Evolutionary conservation across 768 basidiomycete genomes (phyloP).

Genomic region (Mycena galopus): DNA sequence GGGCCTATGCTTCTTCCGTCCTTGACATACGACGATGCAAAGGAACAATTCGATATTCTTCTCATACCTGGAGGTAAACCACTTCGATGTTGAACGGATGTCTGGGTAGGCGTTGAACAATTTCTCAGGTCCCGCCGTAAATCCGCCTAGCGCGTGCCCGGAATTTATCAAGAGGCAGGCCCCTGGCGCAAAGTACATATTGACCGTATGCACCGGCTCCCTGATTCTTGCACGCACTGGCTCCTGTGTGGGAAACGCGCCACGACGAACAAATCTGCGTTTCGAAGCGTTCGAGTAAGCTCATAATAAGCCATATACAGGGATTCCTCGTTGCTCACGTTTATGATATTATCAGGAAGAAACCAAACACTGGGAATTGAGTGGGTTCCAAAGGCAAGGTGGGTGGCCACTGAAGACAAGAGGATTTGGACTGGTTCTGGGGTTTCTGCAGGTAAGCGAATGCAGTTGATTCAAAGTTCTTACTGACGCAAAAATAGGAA

Average conservation of each 20-base stretch:
- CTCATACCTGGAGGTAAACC: conserved; percentile 45
- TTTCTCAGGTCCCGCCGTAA: conserved; percentile 21
- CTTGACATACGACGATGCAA: conserved; percentile 41
- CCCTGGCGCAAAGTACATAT: conserved; percentile 47
- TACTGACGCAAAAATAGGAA: conserved; percentile 40
- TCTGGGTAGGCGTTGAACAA: not conserved
- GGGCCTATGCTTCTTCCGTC: conserved; percentile 39
- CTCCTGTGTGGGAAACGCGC: conserved; percentile 49
- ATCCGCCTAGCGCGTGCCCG: conserved; percentile 26
- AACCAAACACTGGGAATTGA: conserved; percentile 42
- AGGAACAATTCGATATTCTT: conserved; percentile 47
- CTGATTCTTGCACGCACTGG: conserved; percentile 50
- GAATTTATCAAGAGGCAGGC: conserved; percentile 45
- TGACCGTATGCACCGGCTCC: conserved; percentile 52
- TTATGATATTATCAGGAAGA: conserved; percentile 40
- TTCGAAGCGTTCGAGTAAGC: conserved; percentile 43
- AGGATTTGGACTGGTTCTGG: conserved; percentile 56
- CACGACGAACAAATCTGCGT: conserved; percentile 53
- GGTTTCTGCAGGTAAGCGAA: conserved; percentile 47
- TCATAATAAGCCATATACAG: not conserved
- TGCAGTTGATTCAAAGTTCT: not conserved
- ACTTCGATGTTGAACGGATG: not conserved
- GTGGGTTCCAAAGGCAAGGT: conserved; percentile 54
- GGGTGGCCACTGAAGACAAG: conserved; percentile 51
- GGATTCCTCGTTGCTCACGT: not conserved